These are phyloP conservation scores for Emmonsiellopsis sp. DNA, from an alignment of 2,329 filamentous ascomycete species.

Conservation along the genomic window DNA sequence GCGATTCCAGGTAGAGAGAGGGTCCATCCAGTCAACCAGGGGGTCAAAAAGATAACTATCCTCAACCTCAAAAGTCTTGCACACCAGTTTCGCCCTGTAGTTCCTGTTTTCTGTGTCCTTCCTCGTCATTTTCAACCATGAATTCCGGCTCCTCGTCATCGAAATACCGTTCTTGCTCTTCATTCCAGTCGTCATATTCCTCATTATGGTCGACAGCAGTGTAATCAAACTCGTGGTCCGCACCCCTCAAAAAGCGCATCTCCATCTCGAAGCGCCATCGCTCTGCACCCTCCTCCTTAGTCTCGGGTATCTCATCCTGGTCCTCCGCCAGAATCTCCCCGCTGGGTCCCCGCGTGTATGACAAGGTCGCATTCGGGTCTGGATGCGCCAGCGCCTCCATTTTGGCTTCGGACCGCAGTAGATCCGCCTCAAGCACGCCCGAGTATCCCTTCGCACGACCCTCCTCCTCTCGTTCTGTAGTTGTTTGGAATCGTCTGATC, in stretches of 20 bases:
- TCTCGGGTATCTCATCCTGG: conserved; percentile 46
- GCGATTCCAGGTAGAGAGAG: not conserved
- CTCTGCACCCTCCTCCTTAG: conserved; percentile 55
- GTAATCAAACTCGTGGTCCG: conserved; percentile 74
- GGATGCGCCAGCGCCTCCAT: conserved; percentile 52
- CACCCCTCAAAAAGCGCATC: conserved; percentile 63
- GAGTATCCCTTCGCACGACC: conserved; percentile 67
- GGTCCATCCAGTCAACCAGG: not conserved
- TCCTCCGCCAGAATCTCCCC: conserved; percentile 52
- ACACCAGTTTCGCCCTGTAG: conserved; percentile 56
- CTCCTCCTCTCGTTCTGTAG: conserved; percentile 63
- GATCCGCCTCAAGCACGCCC: conserved; percentile 65
- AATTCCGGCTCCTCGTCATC: conserved; percentile 67
- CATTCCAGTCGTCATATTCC: conserved; percentile 56
- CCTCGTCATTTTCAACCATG: conserved; percentile 39
- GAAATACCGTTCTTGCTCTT: conserved; percentile 68
- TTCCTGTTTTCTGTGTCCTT: conserved; percentile 17
- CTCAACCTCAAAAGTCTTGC: conserved; percentile 54
- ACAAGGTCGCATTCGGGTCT: conserved; percentile 40
- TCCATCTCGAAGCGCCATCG: conserved; percentile 66
- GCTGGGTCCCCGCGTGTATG: conserved; percentile 41
- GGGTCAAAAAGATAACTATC: not conserved
- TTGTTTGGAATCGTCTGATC: conserved; percentile 65
- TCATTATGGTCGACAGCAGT: conserved; percentile 59
- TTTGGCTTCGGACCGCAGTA: conserved; percentile 67